Conservation (phyloP, 768 basidiomycete species). For the Mycena pura region DNA sequence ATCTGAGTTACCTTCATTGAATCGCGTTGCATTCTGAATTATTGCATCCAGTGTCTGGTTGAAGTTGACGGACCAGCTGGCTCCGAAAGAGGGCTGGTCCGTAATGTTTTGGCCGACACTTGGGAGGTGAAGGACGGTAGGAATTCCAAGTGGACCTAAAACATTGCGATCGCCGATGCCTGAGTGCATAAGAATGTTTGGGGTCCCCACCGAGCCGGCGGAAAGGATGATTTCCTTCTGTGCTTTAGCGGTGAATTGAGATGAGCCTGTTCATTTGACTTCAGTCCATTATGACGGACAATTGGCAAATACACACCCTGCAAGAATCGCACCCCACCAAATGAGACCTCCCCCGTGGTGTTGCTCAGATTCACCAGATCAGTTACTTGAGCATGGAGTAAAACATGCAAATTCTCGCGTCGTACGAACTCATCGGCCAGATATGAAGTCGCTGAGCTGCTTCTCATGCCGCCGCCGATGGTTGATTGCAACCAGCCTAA, state of each 20-base stretch:
- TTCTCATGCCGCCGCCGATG: constrained; percentile 33
- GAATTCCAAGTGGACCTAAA: constrained; percentile 9
- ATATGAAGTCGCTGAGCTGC: constrained; percentile 40
- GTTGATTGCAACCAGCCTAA: constrained; percentile 34
- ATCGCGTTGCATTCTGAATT: neutral
- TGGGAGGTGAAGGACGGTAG: constrained; percentile 14
- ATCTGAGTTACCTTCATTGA: too few species aligned
- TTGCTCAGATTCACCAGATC: constrained; percentile 4
- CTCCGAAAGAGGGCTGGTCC: constrained; percentile 10
- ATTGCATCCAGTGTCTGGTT: neutral
- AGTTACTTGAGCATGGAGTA: constrained; percentile 33
- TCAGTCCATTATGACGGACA: neutral
- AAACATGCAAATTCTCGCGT: constrained; percentile 37
- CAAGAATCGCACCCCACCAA: constrained; percentile 6
- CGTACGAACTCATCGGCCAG: constrained; percentile 28
- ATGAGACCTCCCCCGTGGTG: neutral
- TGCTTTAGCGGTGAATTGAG: constrained; percentile 24
- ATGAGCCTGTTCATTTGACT: neutral
- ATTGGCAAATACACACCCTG: constrained; percentile 23
- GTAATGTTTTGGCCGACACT: constrained; percentile 12
- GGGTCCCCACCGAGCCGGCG: constrained; percentile 39
- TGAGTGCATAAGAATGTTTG: constrained; percentile 26
- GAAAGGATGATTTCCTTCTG: constrained; percentile 40
- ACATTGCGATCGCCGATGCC: constrained; percentile 26
- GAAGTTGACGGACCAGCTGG: constrained; percentile 8